These are phyloP conservation scores for Agapanthus africanus DNA, from an alignment of 106 monocot species.

Conservation along the genomic window DNA sequence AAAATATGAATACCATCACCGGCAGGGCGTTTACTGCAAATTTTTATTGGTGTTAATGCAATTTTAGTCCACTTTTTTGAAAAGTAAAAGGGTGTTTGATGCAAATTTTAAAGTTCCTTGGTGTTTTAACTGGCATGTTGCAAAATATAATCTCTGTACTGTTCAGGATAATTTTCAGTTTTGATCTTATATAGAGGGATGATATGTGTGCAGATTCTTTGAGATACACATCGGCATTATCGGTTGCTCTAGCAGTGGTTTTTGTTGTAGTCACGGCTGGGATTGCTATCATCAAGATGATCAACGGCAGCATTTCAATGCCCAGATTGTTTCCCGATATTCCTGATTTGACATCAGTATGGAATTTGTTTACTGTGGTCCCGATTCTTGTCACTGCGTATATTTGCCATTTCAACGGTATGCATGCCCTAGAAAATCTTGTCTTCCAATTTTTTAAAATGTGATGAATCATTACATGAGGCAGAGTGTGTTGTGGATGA, in stretches of 20 bases:
- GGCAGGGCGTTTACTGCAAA: too few species aligned
- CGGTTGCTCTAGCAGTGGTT: conserved; percentile 56
- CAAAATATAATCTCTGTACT: too few species aligned
- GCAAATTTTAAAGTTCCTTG: too few species aligned
- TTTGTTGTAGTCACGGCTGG: conserved; percentile 59
- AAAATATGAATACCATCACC: too few species aligned
- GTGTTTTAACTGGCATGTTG: too few species aligned
- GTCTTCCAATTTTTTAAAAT: not conserved
- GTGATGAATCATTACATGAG: not conserved
- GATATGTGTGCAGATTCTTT: conserved; percentile 40
- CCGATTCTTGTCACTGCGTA: conserved; percentile 59
- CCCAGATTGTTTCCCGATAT: conserved; percentile 46
- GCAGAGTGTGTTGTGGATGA: not conserved
- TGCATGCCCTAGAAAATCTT: not conserved
- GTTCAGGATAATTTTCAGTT: not conserved
- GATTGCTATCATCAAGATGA: conserved; percentile 41
- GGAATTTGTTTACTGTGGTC: conserved; percentile 49
- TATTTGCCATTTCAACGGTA: conserved; percentile 71
- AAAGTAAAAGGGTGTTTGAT: too few species aligned
- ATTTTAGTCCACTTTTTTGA: too few species aligned
- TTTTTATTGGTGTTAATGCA: too few species aligned
- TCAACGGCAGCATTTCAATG: conserved; percentile 41
- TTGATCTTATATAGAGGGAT: not conserved
- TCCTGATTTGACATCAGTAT: conserved; percentile 35
- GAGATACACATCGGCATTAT: conserved; percentile 53